phyloP scores from a whole-genome alignment of 257 asterid species.

The Petunia secreta region DNA sequence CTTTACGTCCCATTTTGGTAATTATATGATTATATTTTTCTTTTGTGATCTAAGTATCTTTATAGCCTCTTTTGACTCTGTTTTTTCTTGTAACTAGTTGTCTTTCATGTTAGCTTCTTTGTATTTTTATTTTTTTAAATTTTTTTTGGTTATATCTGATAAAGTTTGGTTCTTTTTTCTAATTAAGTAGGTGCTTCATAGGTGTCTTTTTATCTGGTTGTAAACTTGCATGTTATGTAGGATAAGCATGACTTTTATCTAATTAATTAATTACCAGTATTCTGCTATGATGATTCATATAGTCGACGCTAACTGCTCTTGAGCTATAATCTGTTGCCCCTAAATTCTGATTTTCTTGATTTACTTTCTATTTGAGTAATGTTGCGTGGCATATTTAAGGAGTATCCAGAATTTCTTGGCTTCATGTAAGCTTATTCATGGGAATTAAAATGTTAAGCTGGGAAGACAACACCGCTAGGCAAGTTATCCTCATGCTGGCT shows the following conservation, averaged over 20 bases:
- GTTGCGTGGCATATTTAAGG: background rate
- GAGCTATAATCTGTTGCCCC: background rate
- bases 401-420: background rate
- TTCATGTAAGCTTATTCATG: background rate
- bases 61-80: background rate
- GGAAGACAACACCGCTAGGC: too few relatives aligned
- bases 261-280: background rate
- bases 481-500: too few relatives aligned
- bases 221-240: background rate
- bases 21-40: background rate
- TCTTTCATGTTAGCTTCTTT: background rate
- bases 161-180: background rate
- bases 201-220: background rate
- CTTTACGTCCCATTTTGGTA: background rate
- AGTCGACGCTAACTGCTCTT: background rate
- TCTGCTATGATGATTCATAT: background rate
- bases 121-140: background rate
- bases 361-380: background rate
- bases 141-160: background rate
- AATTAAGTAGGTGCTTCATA: background rate
- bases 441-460: background rate
- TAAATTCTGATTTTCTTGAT: background rate
- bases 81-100: background rate
- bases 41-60: background rate
- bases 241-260: background rate